Conservation (phyloP, 805 yeast genomes). For the Starmerella kuoi region DNA sequence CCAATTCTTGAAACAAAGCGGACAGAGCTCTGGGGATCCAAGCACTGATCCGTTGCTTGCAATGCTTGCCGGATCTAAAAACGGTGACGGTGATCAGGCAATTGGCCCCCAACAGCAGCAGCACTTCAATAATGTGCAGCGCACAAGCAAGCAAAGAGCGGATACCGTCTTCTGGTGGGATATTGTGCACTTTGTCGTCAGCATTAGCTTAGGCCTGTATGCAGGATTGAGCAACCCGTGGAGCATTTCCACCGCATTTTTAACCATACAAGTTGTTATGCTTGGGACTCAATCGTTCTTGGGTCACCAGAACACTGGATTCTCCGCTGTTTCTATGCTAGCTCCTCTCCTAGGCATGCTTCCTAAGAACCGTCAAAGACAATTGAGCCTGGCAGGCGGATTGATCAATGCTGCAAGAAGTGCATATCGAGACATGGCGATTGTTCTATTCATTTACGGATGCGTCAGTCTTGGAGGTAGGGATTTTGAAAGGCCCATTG, state of each 20-base stretch:
- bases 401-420: slow-evolving; percentile 13
- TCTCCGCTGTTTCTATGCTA: slow-evolving; percentile 20
- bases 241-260: slow-evolving; percentile 19
- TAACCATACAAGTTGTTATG: slow-evolving; percentile 21
- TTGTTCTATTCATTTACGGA: slow-evolving; percentile 25
- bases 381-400: slow-evolving; percentile 19
- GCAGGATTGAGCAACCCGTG: slow-evolving; percentile 19
- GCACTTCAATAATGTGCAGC: background rate
- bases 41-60: background rate
- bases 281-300: slow-evolving; percentile 21
- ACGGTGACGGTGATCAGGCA: background rate
- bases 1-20: background rate
- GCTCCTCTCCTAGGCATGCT: slow-evolving; percentile 24
- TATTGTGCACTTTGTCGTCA: slow-evolving; percentile 18
- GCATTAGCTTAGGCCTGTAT: slow-evolving; percentile 21
- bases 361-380: slow-evolving; percentile 23
- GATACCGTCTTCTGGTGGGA: slow-evolving; percentile 9
- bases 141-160: slow-evolving; percentile 2
- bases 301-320: slow-evolving; percentile 20
- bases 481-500: slow-evolving; percentile 9
- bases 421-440: slow-evolving; percentile 24
- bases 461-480: slow-evolving; percentile 13
- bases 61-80: background rate
- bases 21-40: background rate
- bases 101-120: slow-evolving; percentile 4